Percentiles rank a stretch among this genome's conserved stretches.
Conservation (phyloP, 2,329 filamentous ascomycete species). For the Aspergillus eucalypticola region DNA sequence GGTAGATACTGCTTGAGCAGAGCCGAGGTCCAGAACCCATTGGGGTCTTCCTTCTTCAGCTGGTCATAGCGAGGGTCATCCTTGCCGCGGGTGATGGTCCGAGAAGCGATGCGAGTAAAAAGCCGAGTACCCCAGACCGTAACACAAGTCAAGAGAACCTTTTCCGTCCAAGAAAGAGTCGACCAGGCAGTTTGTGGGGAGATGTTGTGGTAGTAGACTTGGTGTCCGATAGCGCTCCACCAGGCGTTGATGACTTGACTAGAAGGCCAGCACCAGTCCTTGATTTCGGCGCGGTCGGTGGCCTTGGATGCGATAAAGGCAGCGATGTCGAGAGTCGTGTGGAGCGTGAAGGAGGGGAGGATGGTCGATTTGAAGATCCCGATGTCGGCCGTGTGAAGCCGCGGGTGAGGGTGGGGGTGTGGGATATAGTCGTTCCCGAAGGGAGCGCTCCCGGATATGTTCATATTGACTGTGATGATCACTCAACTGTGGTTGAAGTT, state of each 20-base stretch:
- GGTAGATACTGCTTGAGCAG: slow-evolving; percentile 58
- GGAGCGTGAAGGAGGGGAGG: slow-evolving; percentile 56
- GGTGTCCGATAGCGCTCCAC: slow-evolving; percentile 61
- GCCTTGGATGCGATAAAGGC: slow-evolving; percentile 55
- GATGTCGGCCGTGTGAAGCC: slow-evolving; percentile 34
- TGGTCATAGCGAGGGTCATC: slow-evolving; percentile 60
- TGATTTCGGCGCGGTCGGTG: slow-evolving; percentile 59
- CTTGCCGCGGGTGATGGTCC: slow-evolving; percentile 51
- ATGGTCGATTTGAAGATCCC: slow-evolving; percentile 57
- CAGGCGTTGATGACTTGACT: slow-evolving; percentile 60
- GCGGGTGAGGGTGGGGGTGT: background rate
- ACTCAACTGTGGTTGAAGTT: background rate
- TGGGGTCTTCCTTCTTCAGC: slow-evolving; percentile 49
- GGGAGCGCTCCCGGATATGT: slow-evolving; percentile 12
- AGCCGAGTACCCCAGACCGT: slow-evolving; percentile 60
- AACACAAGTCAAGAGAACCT: slow-evolving; percentile 57
- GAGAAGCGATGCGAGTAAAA: slow-evolving; percentile 55
- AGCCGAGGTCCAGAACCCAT: slow-evolving; percentile 59
- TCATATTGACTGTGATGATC: background rate
- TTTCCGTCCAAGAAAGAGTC: slow-evolving; percentile 56
- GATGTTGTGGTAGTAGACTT: slow-evolving; percentile 49
- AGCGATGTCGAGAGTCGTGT: slow-evolving; percentile 54
- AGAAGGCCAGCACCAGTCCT: slow-evolving; percentile 61
- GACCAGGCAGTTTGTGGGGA: slow-evolving; percentile 50
- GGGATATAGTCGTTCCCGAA: background rate